Evolutionary conservation across 1,284 basidiomycete genomes (phyloP).

Genomic region (Ceratobasidium sp.): DNA sequence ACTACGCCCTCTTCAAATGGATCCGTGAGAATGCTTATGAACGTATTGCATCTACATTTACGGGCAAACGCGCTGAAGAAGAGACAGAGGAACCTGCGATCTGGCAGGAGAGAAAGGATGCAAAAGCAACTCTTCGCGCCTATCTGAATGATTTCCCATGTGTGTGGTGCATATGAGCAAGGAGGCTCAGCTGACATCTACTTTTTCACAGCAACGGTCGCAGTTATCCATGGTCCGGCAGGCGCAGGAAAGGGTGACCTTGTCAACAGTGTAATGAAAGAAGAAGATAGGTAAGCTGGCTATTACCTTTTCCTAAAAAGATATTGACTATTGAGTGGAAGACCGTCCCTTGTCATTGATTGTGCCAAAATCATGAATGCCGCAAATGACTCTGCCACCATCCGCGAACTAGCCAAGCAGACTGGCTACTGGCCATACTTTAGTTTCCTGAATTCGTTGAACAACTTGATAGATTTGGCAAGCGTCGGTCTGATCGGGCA

Average conservation of each 20-base stretch:
- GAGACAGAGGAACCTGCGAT: slow-evolving; percentile 47
- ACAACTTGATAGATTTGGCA: slow-evolving; percentile 89
- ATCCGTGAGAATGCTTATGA: slow-evolving; percentile 63
- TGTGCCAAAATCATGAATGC: slow-evolving; percentile 78
- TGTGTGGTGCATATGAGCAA: slow-evolving; percentile 43
- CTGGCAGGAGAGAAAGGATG: slow-evolving; percentile 86
- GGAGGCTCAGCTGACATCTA: slow-evolving; percentile 23
- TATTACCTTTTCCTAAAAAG: slow-evolving; percentile 19
- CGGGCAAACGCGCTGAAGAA: slow-evolving; percentile 33
- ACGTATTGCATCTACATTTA: slow-evolving; percentile 52
- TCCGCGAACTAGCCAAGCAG: slow-evolving; percentile 75
- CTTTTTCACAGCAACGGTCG: slow-evolving; percentile 61
- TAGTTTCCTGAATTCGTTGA: slow-evolving; percentile 85
- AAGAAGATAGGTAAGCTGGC: slow-evolving; percentile 62
- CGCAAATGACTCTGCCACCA: slow-evolving; percentile 72
- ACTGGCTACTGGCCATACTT: slow-evolving; percentile 94
- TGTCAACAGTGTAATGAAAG: slow-evolving; percentile 65
- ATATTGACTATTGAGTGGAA: slow-evolving; percentile 46
- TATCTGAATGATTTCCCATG: slow-evolving; percentile 81
- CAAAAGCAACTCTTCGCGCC: slow-evolving; percentile 67
- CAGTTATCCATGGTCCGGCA: slow-evolving; percentile 90
- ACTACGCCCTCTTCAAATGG: slow-evolving; percentile 71
- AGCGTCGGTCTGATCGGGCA: slow-evolving; percentile 93
- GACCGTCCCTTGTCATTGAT: slow-evolving; percentile 79
- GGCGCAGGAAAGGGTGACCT: slow-evolving; percentile 88